A percentile compares a stretch with the other conserved stretches of the same genome.
Conservation (phyloP, 1,284 basidiomycete genomes). For the Cutaneotrichosporon sp. region DNA sequence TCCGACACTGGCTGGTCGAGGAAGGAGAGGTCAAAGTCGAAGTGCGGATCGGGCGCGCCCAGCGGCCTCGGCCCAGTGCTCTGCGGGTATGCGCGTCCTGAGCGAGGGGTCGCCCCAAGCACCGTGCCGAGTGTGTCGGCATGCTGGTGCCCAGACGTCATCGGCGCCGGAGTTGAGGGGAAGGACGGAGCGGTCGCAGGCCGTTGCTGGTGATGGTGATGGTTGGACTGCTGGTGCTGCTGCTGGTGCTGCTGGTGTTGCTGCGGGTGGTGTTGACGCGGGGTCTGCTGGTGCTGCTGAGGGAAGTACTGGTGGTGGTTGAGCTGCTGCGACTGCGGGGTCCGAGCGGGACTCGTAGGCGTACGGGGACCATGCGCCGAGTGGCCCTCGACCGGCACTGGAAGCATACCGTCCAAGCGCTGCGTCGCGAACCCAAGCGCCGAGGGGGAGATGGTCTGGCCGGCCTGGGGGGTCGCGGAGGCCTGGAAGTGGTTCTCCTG, state of each 20-base stretch:
- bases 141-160: background rate
- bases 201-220: conserved; percentile 5
- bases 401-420: background rate
- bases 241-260: background rate
- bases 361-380: background rate
- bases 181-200: background rate
- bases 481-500: background rate
- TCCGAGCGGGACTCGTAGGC: background rate
- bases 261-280: conserved; percentile 4
- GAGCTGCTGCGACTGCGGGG: background rate
- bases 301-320: background rate
- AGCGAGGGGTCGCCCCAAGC: background rate
- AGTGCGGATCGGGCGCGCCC: conserved; percentile 17
- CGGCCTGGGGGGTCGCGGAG: background rate
- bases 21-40: conserved; percentile 28
- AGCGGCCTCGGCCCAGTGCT: conserved; percentile 25
- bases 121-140: conserved; percentile 1
- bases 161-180: background rate
- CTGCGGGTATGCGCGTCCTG: conserved; percentile 17
- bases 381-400: background rate
- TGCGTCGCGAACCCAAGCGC: conserved; percentile 13
- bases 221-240: conserved; percentile 1
- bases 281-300: conserved; percentile 8
- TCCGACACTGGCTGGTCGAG: conserved; percentile 24
- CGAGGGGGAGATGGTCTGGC: conserved; percentile 13